Evolutionary conservation across 106 monocot genomes (phyloP).

Genomic region (Hemerocallis citrina): DNA sequence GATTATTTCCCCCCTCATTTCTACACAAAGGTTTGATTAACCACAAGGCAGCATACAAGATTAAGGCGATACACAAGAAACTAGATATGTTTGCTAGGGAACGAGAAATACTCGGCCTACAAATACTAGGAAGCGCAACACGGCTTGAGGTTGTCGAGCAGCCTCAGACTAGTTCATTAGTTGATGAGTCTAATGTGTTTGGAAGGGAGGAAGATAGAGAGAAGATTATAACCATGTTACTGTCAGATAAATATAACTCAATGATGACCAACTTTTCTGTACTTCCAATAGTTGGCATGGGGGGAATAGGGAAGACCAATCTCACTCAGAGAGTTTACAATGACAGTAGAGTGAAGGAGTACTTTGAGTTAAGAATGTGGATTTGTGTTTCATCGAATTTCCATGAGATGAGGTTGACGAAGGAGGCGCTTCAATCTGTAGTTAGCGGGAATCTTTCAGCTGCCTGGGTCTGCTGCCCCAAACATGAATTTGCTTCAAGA

Average conservation of each 20-base stretch:
- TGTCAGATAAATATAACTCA: neutral
- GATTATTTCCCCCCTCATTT: slow-evolving; percentile 2
- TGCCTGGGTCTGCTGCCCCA: slow-evolving; percentile 5
- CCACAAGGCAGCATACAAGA: slow-evolving; percentile 14
- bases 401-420: slow-evolving; percentile 37
- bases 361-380: slow-evolving; percentile 35
- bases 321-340: slow-evolving; percentile 33
- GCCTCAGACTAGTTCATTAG: slow-evolving; percentile 25
- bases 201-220: slow-evolving; percentile 41
- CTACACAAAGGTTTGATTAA: slow-evolving; percentile 8
- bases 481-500: slow-evolving; percentile 31
- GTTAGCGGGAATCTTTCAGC: neutral
- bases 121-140: slow-evolving; percentile 4
- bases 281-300: slow-evolving; percentile 42
- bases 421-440: slow-evolving; percentile 26
- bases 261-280: slow-evolving; percentile 9
- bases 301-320: slow-evolving; percentile 41
- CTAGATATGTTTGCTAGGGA: slow-evolving; percentile 28
- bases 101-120: slow-evolving; percentile 22
- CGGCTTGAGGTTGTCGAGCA: slow-evolving; percentile 11
- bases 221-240: slow-evolving; percentile 20
- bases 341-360: slow-evolving; percentile 26
- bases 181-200: slow-evolving; percentile 21
- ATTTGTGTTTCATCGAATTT: slow-evolving; percentile 34
- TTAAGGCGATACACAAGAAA: slow-evolving; percentile 13